Base-by-base conservation (phyloP, 768 basidiomycete species). In the Candolleomyces eurysporus region DNA sequence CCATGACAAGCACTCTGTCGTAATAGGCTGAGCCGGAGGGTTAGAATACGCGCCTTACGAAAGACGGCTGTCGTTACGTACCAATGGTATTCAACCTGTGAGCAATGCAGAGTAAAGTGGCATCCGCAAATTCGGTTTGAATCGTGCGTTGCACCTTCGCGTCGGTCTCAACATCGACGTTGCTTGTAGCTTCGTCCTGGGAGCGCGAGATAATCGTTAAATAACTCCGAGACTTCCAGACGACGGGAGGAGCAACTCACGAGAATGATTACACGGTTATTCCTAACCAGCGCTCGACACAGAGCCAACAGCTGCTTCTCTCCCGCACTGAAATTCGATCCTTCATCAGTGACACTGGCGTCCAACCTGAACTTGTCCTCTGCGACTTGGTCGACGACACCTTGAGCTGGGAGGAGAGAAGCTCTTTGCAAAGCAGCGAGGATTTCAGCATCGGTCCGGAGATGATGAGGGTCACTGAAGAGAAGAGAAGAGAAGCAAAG, bases 1-100 rank as follows among this genome's bases (percentile, higher is more conserved):
- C 85, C 86, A 93, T 88, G 49, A 91, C 89, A 17, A 92, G 73
- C 21, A 91, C 79, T 21, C 84, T 79, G 66, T 90, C 87, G 64
- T 87, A 90, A 66, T 89, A 82, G 0, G 79, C 84, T 84, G 50
- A 55, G 19, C 40, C 31, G 48, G 2, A 13, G 50, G 48, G 48
- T 26, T 45, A 57, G 36, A 13, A 36, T 30, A 17, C 14, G 17
- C 16, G 19, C 10, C 21, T 14, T 16, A 3, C 48, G 40, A 53
- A 46, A 51, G 26, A 10, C 59, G 58, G 21, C n/a, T 9, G 48
- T 11, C 26, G 26, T 26, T 4, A 62, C 75, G 51, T 55, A 75
- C 79, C 76, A 54, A 87, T 84, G 4, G 83, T 84, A 64, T 84
- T 82, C 53, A 84, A 64, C 13, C 82, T 71, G 65, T 84, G 83